A percentile compares a stretch with the other conserved stretches of the same genome.
Evolutionary conservation across 2,329 filamentous ascomycete species (phyloP).

Genomic region (Leptographium lundbergii): DNA sequence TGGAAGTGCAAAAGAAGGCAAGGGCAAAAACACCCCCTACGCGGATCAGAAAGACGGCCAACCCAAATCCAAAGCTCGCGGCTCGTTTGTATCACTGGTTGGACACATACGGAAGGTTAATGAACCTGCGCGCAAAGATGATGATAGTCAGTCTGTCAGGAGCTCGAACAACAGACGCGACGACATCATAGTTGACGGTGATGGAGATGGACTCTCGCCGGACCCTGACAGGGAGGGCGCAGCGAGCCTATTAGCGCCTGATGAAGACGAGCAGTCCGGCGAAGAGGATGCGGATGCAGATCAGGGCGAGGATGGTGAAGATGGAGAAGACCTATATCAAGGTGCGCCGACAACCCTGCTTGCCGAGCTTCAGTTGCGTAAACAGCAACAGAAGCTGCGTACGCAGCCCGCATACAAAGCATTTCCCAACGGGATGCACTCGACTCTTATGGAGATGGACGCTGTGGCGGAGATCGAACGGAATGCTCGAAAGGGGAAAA

Average conservation of each 20-base stretch:
- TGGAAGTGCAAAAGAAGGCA: background rate
- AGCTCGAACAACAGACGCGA: background rate
- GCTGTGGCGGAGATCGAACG: constrained; percentile 78
- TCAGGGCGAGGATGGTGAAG: constrained; percentile 30
- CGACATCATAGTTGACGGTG: background rate
- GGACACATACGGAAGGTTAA: background rate
- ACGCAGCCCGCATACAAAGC: constrained; percentile 53
- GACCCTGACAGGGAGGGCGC: background rate
- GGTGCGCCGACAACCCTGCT: constrained; percentile 80
- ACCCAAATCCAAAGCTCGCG: background rate
- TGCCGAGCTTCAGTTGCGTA: constrained; percentile 82
- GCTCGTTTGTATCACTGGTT: background rate
- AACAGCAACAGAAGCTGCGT: constrained; percentile 73
- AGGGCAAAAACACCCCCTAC: background rate
- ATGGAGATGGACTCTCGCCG: background rate
- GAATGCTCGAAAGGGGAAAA: constrained; percentile 58
- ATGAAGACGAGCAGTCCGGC: constrained; percentile 16
- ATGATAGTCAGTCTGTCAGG: background rate
- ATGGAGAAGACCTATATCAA: constrained; percentile 39
- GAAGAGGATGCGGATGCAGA: constrained; percentile 13
- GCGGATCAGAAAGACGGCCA: background rate
- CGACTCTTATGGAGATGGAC: constrained; percentile 81
- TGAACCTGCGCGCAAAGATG: background rate
- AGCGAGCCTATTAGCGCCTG: constrained; percentile 5
- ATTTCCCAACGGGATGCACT: constrained; percentile 69